Conservation (phyloP, 768 basidiomycete species). For the Ramaria sp. region DNA sequence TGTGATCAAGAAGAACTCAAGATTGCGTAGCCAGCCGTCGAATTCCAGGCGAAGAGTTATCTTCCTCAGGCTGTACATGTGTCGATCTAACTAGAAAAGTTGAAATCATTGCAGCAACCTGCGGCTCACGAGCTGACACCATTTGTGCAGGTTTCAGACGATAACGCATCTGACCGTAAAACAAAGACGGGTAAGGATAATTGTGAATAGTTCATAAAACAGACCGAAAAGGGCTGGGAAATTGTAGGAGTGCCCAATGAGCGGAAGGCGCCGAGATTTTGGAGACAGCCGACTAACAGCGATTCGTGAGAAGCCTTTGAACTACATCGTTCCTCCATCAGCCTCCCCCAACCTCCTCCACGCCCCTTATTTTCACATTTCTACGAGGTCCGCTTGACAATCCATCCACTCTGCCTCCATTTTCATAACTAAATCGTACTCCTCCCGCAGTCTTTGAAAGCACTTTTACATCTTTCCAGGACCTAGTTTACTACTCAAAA, state of each 20-base stretch:
- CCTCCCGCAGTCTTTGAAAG: background rate
- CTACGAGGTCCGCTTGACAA: background rate
- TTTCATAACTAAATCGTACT: background rate
- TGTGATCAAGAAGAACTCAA: too few species aligned
- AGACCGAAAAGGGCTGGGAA: background rate
- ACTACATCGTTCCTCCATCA: background rate
- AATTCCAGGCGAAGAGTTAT: too few species aligned
- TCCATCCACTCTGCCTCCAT: too few species aligned
- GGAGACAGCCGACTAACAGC: background rate
- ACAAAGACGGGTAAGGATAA: too few species aligned
- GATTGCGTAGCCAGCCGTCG: too few species aligned
- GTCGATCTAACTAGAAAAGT: too few species aligned
- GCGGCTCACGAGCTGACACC: too few species aligned
- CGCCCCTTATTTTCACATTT: too few species aligned
- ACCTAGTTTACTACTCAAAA: conserved; percentile 7
- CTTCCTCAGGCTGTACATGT: too few species aligned
- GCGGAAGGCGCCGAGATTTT: background rate
- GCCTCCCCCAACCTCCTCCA: background rate
- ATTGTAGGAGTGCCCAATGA: background rate
- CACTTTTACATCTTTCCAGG: background rate
- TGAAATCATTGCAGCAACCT: too few species aligned
- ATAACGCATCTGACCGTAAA: too few species aligned
- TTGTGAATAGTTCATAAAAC: background rate
- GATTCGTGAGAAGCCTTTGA: background rate
- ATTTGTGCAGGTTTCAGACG: too few species aligned